Evolutionary conservation across 208 protist species (phyloP).

Genomic region (Trypanosoma congolense): DNA sequence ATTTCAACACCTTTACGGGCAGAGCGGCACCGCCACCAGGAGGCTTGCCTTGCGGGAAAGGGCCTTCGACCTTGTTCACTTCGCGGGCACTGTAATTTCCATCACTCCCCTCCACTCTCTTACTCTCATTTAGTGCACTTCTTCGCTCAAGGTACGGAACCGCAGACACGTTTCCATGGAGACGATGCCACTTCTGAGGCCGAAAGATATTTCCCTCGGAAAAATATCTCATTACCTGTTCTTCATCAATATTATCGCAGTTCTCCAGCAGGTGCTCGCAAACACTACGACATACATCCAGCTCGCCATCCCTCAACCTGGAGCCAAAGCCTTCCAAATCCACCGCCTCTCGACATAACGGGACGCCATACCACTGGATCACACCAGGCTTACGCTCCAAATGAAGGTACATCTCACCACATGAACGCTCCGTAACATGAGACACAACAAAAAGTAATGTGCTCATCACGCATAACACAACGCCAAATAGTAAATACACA

Average conservation of each 20-base stretch:
- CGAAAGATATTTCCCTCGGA: no score
- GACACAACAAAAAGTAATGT: not conserved
- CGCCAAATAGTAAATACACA: not conserved
- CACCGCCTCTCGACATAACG: conserved; percentile 51
- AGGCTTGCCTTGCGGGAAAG: no score
- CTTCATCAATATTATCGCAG: conserved; percentile 29
- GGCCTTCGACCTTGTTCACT: no score
- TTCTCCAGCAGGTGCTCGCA: conserved; percentile 52
- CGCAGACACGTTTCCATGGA: no score
- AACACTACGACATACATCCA: conserved; percentile 22
- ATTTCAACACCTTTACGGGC: conserved; percentile 1
- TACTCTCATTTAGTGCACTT: no score
- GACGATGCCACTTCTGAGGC: no score
- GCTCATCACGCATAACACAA: not conserved
- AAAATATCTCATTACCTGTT: not conserved
- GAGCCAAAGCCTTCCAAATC: conserved; percentile 15
- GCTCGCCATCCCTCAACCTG: not conserved
- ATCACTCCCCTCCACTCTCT: no score
- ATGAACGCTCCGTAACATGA: not conserved
- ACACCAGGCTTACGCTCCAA: conserved; percentile 60
- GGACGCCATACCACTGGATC: conserved; percentile 69
- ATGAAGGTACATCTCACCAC: conserved; percentile 63
- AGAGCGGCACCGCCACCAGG: not conserved
- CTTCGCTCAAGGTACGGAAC: no score
- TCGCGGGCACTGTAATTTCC: no score